Percentiles rank a stretch among this genome's conserved stretches.
These are phyloP conservation scores for Aegilops bicornis DNA, from an alignment of 176 grass and related monocot genomes.

Conservation along the genomic window DNA sequence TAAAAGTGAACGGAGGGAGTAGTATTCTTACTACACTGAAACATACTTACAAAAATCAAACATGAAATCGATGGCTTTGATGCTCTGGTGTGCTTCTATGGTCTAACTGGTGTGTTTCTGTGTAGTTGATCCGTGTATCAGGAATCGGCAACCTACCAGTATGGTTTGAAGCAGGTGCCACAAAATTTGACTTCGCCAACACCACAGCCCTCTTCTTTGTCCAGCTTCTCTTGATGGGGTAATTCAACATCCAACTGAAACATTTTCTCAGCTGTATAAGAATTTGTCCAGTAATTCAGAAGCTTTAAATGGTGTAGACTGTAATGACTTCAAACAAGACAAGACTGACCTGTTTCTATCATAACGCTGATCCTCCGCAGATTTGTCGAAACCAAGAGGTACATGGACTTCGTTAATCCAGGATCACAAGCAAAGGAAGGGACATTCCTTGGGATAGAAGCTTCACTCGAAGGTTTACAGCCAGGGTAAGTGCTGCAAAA, in stretches of 20 bases:
- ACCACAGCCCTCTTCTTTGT: conserved; percentile 69
- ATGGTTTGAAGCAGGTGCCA: conserved; percentile 93
- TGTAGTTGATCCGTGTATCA: conserved; percentile 72
- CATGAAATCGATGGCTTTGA: not conserved
- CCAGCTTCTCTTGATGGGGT: conserved; percentile 97
- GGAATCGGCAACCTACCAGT: conserved; percentile 68
- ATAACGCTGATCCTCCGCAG: conserved; percentile 29
- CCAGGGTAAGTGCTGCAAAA: conserved; percentile 53
- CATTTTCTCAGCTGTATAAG: not conserved
- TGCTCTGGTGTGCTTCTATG: not conserved
- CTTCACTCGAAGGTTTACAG: conserved; percentile 61
- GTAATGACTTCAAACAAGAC: conserved; percentile 14
- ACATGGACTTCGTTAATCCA: conserved; percentile 77
- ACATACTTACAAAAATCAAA: not conserved
- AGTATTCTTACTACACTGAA: not conserved
- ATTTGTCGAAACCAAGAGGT: conserved; percentile 90
- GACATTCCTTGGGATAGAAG: conserved; percentile 78
- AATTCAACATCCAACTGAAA: conserved; percentile 29
- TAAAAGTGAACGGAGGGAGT: too few species aligned
- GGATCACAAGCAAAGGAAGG: conserved; percentile 84
- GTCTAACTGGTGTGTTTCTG: conserved; percentile 26
- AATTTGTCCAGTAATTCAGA: not conserved
- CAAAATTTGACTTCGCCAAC: conserved; percentile 64
- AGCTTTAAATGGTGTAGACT: not conserved
- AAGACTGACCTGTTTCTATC: conserved; percentile 6